Percentiles rank a stretch among this genome's conserved stretches.
phyloP scores from a whole-genome alignment of 148 eudicot species.

The Polygonum aviculare region DNA sequence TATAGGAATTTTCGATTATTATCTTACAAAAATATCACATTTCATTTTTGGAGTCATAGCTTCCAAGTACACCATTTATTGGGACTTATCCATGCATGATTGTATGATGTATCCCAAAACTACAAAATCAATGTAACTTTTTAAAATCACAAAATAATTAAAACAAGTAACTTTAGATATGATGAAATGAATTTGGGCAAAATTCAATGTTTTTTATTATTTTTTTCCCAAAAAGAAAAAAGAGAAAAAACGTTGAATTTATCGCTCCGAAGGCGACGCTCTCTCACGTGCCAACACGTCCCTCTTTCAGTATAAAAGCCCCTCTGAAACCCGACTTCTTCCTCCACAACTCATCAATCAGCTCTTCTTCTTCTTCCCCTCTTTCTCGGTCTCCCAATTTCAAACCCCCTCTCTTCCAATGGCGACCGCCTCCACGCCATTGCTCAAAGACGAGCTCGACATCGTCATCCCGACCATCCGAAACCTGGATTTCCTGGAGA shows the following conservation, averaged over 20 bases:
- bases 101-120: no score
- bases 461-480: slow-evolving; percentile 55
- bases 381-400: neutral
- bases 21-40: no score
- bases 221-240: neutral
- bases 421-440: slow-evolving; percentile 22
- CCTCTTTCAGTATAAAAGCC: neutral
- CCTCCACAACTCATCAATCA: neutral
- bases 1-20: no score
- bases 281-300: slow-evolving; percentile 4
- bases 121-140: no score
- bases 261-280: slow-evolving; percentile 2
- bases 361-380: neutral
- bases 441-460: slow-evolving; percentile 46
- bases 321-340: neutral
- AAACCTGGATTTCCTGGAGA: slow-evolving; percentile 53
- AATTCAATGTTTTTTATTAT: no score
- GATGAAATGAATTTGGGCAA: neutral
- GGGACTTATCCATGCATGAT: no score
- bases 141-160: neutral
- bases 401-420: slow-evolving; percentile 8
- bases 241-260: neutral
- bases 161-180: neutral
- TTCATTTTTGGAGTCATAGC: no score
- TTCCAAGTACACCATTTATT: no score